A percentile compares a stretch with the other conserved stretches of the same genome.
Conservation (phyloP, 768 basidiomycete species). For the Suillus spraguei region DNA sequence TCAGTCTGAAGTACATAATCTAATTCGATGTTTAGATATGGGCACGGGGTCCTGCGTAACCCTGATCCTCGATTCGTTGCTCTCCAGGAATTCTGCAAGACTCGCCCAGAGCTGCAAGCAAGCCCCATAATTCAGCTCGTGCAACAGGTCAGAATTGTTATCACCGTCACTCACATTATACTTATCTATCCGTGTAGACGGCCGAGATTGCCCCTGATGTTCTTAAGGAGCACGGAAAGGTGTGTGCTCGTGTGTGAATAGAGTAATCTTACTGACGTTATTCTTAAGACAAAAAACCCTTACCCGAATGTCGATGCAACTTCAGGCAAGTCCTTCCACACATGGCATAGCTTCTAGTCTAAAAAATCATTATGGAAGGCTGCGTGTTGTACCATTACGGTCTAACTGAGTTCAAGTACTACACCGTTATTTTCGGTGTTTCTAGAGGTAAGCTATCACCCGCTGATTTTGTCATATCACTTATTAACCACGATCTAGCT, state of each 20-base stretch:
- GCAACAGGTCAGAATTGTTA: slow-evolving; percentile 57
- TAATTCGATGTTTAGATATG: slow-evolving; percentile 60
- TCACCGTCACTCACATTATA: neutral
- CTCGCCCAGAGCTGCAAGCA: slow-evolving; percentile 68
- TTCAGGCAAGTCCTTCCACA: slow-evolving; percentile 56
- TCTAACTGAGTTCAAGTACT: slow-evolving; percentile 92
- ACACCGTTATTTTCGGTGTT: slow-evolving; percentile 98
- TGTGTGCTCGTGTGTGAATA: slow-evolving; percentile 26
- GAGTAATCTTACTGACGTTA: neutral
- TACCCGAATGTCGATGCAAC: slow-evolving; percentile 97
- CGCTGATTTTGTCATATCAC: neutral
- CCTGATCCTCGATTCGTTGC: slow-evolving; percentile 94
- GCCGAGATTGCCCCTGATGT: slow-evolving; percentile 94
- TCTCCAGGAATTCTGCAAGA: slow-evolving; percentile 84
- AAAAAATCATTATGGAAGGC: slow-evolving; percentile 41
- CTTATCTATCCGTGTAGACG: slow-evolving; percentile 52
- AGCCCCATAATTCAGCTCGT: slow-evolving; percentile 94
- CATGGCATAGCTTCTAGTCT: neutral
- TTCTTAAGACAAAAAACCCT: slow-evolving; percentile 79
- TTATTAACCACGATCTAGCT: slow-evolving; percentile 42
- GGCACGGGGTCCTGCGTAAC: slow-evolving; percentile 93
- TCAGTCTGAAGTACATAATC: neutral
- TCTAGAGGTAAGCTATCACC: slow-evolving; percentile 65
- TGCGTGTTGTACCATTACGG: slow-evolving; percentile 93
- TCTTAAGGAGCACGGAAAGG: slow-evolving; percentile 95